Base-by-base conservation (phyloP, 495 filamentous ascomycete genomes). In the Tuber melanosporum region DNA sequence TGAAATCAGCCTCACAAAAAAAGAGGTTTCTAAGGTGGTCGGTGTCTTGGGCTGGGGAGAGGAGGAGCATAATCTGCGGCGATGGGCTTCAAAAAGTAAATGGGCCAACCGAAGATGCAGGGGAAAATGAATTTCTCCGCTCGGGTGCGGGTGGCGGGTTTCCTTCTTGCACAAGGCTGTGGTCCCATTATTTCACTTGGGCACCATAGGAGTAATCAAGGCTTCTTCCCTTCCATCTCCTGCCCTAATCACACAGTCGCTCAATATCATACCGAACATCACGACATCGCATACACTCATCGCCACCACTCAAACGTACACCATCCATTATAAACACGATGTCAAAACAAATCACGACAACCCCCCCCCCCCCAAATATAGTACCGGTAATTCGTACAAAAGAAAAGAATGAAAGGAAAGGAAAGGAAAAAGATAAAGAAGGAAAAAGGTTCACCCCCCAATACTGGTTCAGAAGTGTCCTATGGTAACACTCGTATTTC, bases 1-100 rank as follows among this genome's bases (percentile, higher is more conserved):
- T 39, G 70, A 71, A 22, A 74, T 77, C 73, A 77, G 76, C 73
- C 76, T 75, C 73, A 77, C 20, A 52, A 70, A 39, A 69, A 52
- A 52, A 77, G n/a, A 57, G 20, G 19, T n/a, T 32, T 32, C n/a
- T n/a, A 10, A 17, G 26, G 57, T 66, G 57, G n/a, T 32, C 57
- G n/a, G 26, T 17, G 57, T 66, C 57, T 66, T 26, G n/a, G 52
- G 26, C 4, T 32, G 52, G 52, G n/a, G 32, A 32, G 32, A 32
- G 32, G 32, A 32, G 32, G 32, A 32, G 32, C 32, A 32, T 32
- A 32, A 26, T 22, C 0, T 17, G 17, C 15, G n/a, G 9, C 52
- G 9, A 62, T 6, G 14, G 19, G 52, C 52, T 26, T 22, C 52
- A 26, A 26, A 26, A 26, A 14, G 7, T 12, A 4, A 62, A 62